Conservation (phyloP, 768 basidiomycete species). For the Sistotremastrum suecicum region DNA sequence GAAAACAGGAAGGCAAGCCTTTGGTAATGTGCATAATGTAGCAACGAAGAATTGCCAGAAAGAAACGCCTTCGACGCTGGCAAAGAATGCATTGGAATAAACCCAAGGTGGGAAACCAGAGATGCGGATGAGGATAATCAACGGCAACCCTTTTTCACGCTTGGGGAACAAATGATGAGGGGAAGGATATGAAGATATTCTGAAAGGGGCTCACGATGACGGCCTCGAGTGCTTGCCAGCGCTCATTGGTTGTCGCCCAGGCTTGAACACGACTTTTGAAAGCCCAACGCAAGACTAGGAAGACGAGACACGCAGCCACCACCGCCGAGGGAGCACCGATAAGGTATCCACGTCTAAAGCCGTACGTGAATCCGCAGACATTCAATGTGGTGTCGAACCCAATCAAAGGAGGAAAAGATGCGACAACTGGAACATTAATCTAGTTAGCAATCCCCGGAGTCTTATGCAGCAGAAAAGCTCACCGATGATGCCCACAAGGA, state of each 20-base stretch:
- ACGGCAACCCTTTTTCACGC: slow-evolving; percentile 66
- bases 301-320: slow-evolving; percentile 47
- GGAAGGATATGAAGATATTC: background rate
- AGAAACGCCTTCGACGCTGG: slow-evolving; percentile 55
- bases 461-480: slow-evolving; percentile 10
- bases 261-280: slow-evolving; percentile 40
- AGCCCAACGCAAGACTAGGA: slow-evolving; percentile 42
- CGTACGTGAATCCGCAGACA: slow-evolving; percentile 73
- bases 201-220: slow-evolving; percentile 41
- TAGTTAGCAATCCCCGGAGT: background rate
- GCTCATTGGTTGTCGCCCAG: slow-evolving; percentile 50
- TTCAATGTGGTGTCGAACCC: slow-evolving; percentile 53
- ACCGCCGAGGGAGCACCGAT: slow-evolving; percentile 48
- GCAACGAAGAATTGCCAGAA: slow-evolving; percentile 67
- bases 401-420: slow-evolving; percentile 46
- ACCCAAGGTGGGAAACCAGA: slow-evolving; percentile 83
- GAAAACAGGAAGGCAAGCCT: slow-evolving; percentile 57
- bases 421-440: slow-evolving; percentile 20
- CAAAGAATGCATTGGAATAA: slow-evolving; percentile 70
- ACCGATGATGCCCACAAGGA: slow-evolving; percentile 40
- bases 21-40: slow-evolving; percentile 58
- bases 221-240: slow-evolving; percentile 66
- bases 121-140: slow-evolving; percentile 68
- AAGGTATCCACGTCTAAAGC: slow-evolving; percentile 52
- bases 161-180: slow-evolving; percentile 13